Evolutionary conservation across 164 flowering plant species (phyloP).

Genomic region (Nymphaea thermarum): DNA sequence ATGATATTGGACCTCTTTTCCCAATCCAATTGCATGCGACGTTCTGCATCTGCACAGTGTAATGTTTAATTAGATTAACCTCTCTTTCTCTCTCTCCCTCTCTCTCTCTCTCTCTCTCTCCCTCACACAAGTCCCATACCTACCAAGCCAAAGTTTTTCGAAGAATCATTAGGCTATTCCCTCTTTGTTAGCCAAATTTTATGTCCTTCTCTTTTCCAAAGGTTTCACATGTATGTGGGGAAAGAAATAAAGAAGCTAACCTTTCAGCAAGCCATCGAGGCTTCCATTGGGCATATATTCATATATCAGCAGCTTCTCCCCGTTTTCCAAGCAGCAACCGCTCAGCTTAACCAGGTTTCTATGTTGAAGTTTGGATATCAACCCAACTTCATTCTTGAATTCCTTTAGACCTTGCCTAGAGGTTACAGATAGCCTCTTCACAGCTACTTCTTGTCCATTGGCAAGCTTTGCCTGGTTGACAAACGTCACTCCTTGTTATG

Average conservation of each 20-base stretch:
- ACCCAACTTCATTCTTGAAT: constrained; percentile 6
- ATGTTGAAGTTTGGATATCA: constrained; percentile 8
- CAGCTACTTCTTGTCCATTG: constrained; percentile 5
- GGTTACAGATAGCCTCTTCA: constrained; percentile 3
- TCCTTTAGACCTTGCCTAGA: constrained; percentile 6
- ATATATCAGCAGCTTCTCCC: constrained; percentile 6
- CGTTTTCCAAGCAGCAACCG: constrained; percentile 6
- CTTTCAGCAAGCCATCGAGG: constrained; percentile 2
- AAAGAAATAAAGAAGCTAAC: background rate
- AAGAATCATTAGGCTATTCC: no score
- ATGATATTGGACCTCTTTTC: background rate
- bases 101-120: no score
- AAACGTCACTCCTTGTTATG: no score
- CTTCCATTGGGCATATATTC: constrained; percentile 8
- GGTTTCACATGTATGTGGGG: no score
- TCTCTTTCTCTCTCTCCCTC: background rate
- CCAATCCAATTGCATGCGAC: background rate
- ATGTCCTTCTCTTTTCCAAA: no score
- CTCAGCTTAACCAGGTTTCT: constrained; percentile 5
- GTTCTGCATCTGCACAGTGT: background rate
- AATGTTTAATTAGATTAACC: background rate
- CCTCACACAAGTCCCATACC: no score
- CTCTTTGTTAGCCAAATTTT: no score
- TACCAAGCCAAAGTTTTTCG: no score
- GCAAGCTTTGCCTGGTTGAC: background rate